Base-by-base conservation (phyloP, 352 stramenopile genomes). In the Pelagophyceae sp. region DNA sequence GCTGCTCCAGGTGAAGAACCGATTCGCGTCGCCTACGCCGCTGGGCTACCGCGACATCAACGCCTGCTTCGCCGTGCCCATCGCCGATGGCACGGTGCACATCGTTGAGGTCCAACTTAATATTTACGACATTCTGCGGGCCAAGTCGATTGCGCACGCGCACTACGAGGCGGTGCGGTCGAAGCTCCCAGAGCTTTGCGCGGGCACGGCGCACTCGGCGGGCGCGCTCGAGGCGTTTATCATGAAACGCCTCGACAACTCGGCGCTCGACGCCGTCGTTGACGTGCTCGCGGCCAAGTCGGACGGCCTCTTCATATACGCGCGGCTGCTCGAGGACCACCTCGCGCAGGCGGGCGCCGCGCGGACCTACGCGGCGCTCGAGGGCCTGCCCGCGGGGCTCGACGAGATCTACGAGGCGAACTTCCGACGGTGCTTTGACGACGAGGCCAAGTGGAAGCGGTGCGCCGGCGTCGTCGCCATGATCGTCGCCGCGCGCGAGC, bases 31-130 rank as follows among this genome's bases (percentile, higher is more conserved):
- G 29, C 61, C 61, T 27, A 71, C 61, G 61, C 61, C 61, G n/a
- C 17, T 71, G 61, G 61, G 61, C 61, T 71, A 71, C 61, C 45
- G 45, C 45, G 61, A 71, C 31, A 15, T 71, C 1, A 38, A 35
- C 33, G 3, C 1, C 61, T 15, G 19, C 61, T 3, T n/a, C n/a
- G n/a, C n/a, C n/a, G n/a, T n/a, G n/a, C n/a, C n/a, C n/a, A n/a
- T n/a, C n/a, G n/a, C n/a, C n/a, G n/a, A n/a, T n/a, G n/a, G n/a
- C n/a, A n/a, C n/a, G n/a, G n/a, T n/a, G n/a, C n/a, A 40, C 61
- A 15, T 27, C 15, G 3, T 71, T 31, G 29, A 37, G 15, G n/a
- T 71, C 61, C 61, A 71, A 31, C 29, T 71, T 17, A 3, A 71
- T 3, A 15, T 38, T 15, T 15, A 71, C 11, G 17, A 31, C 61